Base-by-base conservation (phyloP, 164 flowering plant genomes). In the Malania oleifera region DNA sequence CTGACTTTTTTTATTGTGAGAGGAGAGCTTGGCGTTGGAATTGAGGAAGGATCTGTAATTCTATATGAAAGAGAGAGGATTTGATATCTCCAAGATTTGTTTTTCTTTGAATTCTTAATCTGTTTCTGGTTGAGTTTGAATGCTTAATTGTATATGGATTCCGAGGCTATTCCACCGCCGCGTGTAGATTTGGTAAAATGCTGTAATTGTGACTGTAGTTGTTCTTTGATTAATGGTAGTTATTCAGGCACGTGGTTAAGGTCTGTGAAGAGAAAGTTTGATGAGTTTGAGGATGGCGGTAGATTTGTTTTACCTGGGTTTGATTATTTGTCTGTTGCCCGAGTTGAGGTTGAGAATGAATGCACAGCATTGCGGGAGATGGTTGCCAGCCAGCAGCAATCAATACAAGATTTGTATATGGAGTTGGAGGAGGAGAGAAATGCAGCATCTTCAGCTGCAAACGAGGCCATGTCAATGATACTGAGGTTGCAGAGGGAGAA, bases 391-490 rank as follows among this genome's bases (percentile, higher is more conserved):
- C 95, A 90, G 52, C 97, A 91, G 62, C 69, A 75, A 50, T 48
- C 78, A 0, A 85, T 95, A 29, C 91, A 86, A 68, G 89, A 82
- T 28, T 68, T 95, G 54, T 76, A 70, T 58, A 15, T 38, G 1
- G 98, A 93, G 44, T 57, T 93, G 63, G 98, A 93, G 12, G 95
- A 87, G 77, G 98, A 93, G 76, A 77, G 98, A 54, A 88, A 82
- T 69, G 96, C 98, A 12, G 65, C 97, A 0, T 72, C 98, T 0
- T 79, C 96, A 1, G 98, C 98, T n/a, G 91, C 98, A 15, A 86
- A 76, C 61, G 98, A 93, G 74, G 87, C 97, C 40, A 90, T 93
- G 98, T 84, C 95, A 0, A 90, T 93, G 98, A 93, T 93, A 14
- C 64, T 90, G 80, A 83, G 95, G 77, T 71, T 93, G 76, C 97